Base-by-base conservation (phyloP, 1,284 basidiomycete species). In the Ganoderma lucidum region DNA sequence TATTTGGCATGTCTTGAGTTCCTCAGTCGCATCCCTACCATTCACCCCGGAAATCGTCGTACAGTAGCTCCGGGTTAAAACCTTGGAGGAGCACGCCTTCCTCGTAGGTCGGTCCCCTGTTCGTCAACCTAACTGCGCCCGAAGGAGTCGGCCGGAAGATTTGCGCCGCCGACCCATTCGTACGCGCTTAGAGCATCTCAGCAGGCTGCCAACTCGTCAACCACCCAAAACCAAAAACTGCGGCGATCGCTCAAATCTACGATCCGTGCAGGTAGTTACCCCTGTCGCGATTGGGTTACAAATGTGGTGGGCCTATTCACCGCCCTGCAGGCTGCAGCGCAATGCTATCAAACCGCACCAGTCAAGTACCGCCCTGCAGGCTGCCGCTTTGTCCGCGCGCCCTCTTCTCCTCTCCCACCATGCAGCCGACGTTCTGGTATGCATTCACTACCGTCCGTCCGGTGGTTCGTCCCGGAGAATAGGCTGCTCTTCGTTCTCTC, bases 101-200 rank as follows among this genome's bases (percentile, higher is more conserved):
- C 39, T 35, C 19, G 37, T 35, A 37, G 1, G 17, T 37, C 35
- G 1, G 6, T 10, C 5, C 56, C 4, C 6, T 23, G 56, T 32
- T 19, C 17, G 2, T 4, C 53, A 14, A 59, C 37, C 12, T 41
- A 28, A 39, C 59, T 68, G 69, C 66, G 65, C 56, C 69, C 69
- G 71, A 70, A 45, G 10, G 39, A 9, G 55, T 65, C 71, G 71
- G 65, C 58, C 68, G 65, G 67, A 68, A 30, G 35, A 61, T 19
- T 12, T 53, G 56, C 51, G 32, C 39, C 64, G 48, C 71, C 71
- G 71, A 53, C 55, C n/a, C 69, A 62, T 68, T 70, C 71, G 71
- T 68, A 64, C 28, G 71, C 71, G 71, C 39, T 23, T 28, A 0
- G 9, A 12, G 2, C 53, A 28, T 28, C 15, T 14, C 59, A 42